Evolutionary conservation across 108 stramenopile genomes (phyloP).

Genomic region (Nitzschia inconspicua): DNA sequence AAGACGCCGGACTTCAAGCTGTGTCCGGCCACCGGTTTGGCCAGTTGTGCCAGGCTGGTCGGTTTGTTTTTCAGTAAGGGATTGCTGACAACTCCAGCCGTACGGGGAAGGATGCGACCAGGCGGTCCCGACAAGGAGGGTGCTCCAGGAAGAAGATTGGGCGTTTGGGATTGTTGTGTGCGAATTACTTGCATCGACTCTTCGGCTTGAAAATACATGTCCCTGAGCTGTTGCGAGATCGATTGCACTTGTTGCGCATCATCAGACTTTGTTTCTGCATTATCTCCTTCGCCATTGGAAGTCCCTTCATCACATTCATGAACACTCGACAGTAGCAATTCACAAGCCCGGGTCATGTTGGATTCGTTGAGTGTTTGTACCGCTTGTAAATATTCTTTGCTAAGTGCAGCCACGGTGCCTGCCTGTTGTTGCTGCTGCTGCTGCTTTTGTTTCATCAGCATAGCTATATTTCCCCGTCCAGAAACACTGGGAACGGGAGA

Average conservation of each 20-base stretch:
- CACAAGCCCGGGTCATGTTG: conserved; percentile 23
- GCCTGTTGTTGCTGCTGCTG: too few relatives aligned
- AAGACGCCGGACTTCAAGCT: neutral
- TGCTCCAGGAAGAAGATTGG: too few relatives aligned
- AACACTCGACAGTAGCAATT: conserved; percentile 13
- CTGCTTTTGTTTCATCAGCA: too few relatives aligned
- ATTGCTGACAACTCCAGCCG: neutral
- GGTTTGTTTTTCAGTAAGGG: too few relatives aligned
- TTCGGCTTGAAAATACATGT: conserved; percentile 3
- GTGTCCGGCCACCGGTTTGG: neutral
- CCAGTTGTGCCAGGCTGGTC: too few relatives aligned
- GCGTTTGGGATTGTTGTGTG: conserved; percentile 7
- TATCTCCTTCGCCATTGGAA: too few relatives aligned
- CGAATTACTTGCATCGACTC: conserved; percentile 2
- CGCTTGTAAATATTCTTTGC: conserved; percentile 25
- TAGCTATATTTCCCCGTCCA: too few relatives aligned
- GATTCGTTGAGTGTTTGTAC: conserved; percentile 11
- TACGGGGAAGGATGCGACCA: neutral
- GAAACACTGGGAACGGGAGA: too few relatives aligned
- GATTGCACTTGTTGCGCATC: too few relatives aligned
- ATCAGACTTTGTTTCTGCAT: neutral
- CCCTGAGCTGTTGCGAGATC: neutral
- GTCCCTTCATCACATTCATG: too few relatives aligned
- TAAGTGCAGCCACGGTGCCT: too few relatives aligned
- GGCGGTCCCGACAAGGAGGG: conserved; percentile 1